Percentiles rank a stretch among this genome's conserved stretches.
Conservation (phyloP, 1,139 yeast genomes). For the Groenewaldozyma auringiensis region DNA sequence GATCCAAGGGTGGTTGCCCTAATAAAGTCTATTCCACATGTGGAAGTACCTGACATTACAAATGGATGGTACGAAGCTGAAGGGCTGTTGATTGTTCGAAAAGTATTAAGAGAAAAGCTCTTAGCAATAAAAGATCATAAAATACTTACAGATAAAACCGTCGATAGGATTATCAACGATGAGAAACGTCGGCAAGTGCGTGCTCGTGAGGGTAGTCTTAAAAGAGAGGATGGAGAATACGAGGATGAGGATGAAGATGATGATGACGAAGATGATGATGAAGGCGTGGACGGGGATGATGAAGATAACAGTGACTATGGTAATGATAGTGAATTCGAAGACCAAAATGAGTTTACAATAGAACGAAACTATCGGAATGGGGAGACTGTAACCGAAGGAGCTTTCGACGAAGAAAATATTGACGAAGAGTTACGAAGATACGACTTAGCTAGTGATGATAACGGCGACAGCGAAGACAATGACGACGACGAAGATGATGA, state of each 20-base stretch:
- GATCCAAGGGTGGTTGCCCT: conserved; percentile 56
- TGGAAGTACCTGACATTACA: conserved; percentile 26
- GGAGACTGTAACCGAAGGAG: not conserved
- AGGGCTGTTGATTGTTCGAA: conserved; percentile 56
- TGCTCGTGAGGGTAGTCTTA: not conserved
- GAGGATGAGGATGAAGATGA: conserved; percentile 1
- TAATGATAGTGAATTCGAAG: not conserved
- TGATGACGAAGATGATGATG: conserved; percentile 2
- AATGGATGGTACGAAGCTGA: conserved; percentile 73
- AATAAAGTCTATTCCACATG: conserved; percentile 35
- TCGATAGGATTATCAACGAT: conserved; percentile 1
- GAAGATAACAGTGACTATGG: not conserved
- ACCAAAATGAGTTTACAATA: not conserved
- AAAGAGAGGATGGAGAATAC: not conserved
- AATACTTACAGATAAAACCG: conserved; percentile 4
- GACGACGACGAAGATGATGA: not conserved
- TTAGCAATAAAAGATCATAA: conserved; percentile 25
- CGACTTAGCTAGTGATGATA: not conserved
- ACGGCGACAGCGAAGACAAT: too few relatives aligned
- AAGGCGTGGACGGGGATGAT: not conserved
- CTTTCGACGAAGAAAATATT: not conserved
- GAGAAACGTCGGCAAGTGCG: conserved; percentile 1
- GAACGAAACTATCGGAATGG: not conserved
- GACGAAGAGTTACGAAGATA: not conserved
- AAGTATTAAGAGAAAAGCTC: conserved; percentile 62